Percentiles rank a stretch among this genome's conserved stretches.
Evolutionary conservation across 164 flowering plant genomes (phyloP).

Genomic region (Sedum album): DNA sequence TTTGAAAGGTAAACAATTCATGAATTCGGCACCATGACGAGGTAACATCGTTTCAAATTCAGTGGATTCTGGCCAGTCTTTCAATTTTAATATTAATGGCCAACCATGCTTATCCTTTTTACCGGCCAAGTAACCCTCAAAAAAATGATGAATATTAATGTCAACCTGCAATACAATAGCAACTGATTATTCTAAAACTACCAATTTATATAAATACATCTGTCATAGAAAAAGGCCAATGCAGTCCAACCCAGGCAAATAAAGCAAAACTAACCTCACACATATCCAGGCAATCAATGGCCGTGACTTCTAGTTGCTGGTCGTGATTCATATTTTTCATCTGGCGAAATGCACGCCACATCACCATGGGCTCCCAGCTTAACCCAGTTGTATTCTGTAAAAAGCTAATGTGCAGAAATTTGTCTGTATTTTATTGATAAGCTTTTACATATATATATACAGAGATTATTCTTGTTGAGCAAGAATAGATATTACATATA

Average conservation of each 20-base stretch:
- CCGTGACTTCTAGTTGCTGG: constrained; percentile 32
- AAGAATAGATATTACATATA: too few relatives aligned
- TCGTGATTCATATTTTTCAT: constrained; percentile 23
- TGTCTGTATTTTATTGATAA: too few relatives aligned
- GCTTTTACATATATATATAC: too few relatives aligned
- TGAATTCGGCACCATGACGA: constrained; percentile 7
- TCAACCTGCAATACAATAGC: background rate
- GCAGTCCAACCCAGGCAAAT: too few relatives aligned
- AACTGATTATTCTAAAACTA: background rate
- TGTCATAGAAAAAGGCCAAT: too few relatives aligned
- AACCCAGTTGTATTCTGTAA: constrained; percentile 53
- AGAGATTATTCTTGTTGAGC: too few relatives aligned
- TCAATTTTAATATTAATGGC: background rate
- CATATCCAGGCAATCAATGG: constrained; percentile 56
- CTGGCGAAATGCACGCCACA: constrained; percentile 90
- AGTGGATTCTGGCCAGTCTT: constrained; percentile 4
- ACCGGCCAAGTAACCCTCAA: background rate
- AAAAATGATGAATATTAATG: constrained; percentile 4
- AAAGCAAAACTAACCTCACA: background rate
- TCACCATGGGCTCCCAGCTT: constrained; percentile 98
- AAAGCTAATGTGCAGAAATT: too few relatives aligned
- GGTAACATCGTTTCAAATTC: background rate
- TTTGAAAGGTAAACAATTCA: background rate
- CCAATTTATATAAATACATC: too few relatives aligned
- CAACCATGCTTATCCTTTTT: background rate